A percentile compares a stretch with the other conserved stretches of the same genome.
phyloP scores from a whole-genome alignment of 1,284 basidiomycete genomes.

The Laetiporus sulphureus region DNA sequence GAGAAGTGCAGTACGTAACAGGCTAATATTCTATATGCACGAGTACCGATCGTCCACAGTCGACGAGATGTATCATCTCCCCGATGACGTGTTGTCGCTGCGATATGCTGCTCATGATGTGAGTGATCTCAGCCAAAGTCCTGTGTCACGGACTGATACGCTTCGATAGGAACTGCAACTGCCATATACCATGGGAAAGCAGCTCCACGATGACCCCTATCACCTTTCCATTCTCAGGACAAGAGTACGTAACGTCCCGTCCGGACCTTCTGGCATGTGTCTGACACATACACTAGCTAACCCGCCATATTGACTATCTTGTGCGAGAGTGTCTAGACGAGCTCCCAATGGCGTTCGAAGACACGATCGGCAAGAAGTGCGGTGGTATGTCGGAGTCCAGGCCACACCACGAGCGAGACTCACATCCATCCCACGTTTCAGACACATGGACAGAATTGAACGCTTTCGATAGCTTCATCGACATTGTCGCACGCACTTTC shows the following conservation, averaged over 20 bases:
- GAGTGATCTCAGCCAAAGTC: background rate
- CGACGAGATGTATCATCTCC: conserved; percentile 9
- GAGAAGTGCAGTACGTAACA: conserved; percentile 6
- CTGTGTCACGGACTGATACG: background rate
- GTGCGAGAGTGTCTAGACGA: conserved; percentile 9
- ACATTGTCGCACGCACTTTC: conserved; percentile 8
- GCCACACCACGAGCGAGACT: too few relatives aligned
- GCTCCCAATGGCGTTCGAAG: conserved; percentile 5
- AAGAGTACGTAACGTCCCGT: background rate
- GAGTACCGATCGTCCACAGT: conserved; percentile 2
- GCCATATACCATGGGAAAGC: conserved; percentile 11
- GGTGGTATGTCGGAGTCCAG: conserved; percentile 1
- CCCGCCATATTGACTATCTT: conserved; percentile 8
- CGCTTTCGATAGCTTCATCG: conserved; percentile 7
- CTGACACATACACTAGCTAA: conserved; percentile 3
- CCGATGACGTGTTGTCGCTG: conserved; percentile 9
- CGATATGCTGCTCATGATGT: conserved; percentile 8
- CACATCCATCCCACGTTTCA: too few relatives aligned
- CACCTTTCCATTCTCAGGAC: conserved; percentile 8
- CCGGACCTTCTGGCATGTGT: background rate
- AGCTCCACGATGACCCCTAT: conserved; percentile 9
- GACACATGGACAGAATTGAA: conserved; percentile 11
- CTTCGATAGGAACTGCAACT: conserved; percentile 6
- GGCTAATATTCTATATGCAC: too few relatives aligned
- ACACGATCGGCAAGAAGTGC: conserved; percentile 3